phyloP scores from a whole-genome alignment of 2,329 filamentous ascomycete species.

The Lachnellula occidentalis region DNA sequence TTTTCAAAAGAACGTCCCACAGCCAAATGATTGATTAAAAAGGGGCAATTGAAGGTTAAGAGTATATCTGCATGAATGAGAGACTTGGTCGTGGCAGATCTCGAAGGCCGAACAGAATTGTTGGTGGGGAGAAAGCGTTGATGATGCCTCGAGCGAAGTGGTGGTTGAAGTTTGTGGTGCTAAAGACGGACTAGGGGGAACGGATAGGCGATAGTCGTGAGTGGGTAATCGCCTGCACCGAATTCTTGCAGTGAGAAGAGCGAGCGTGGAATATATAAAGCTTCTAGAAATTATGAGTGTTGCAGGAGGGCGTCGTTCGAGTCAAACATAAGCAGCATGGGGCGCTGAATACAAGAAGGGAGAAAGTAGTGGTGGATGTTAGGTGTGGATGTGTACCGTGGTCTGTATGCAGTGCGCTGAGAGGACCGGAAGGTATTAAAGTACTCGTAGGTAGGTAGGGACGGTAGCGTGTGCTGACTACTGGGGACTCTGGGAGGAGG shows the following conservation, averaged over 20 bases:
- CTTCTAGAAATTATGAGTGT: not conserved
- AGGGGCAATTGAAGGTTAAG: not conserved
- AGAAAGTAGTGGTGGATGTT: not conserved
- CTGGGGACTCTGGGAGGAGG: not conserved
- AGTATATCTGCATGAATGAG: not conserved
- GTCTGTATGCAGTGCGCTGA: not conserved
- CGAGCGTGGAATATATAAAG: not conserved
- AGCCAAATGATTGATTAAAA: not conserved
- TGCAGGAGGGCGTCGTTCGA: not conserved
- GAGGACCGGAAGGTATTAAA: constrained; percentile 4
- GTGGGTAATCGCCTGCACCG: not conserved
- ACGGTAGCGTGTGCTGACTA: not conserved
- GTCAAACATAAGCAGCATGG: not conserved
- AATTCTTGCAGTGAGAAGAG: not conserved
- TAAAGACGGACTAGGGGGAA: not conserved
- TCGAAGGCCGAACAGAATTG: not conserved
- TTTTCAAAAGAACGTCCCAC: not conserved
- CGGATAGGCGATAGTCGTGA: not conserved
- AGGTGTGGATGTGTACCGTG: constrained; percentile 6
- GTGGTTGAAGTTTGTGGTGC: not conserved
- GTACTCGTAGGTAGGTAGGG: too few species aligned
- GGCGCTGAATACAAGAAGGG: not conserved
- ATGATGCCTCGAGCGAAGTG: not conserved
- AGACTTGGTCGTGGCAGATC: not conserved
- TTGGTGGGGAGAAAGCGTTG: not conserved